Percentiles rank a stretch among this genome's conserved stretches.
Evolutionary conservation across 2,329 filamentous ascomycete genomes (phyloP).

Genomic region (Trichoderma atrobrunneum): DNA sequence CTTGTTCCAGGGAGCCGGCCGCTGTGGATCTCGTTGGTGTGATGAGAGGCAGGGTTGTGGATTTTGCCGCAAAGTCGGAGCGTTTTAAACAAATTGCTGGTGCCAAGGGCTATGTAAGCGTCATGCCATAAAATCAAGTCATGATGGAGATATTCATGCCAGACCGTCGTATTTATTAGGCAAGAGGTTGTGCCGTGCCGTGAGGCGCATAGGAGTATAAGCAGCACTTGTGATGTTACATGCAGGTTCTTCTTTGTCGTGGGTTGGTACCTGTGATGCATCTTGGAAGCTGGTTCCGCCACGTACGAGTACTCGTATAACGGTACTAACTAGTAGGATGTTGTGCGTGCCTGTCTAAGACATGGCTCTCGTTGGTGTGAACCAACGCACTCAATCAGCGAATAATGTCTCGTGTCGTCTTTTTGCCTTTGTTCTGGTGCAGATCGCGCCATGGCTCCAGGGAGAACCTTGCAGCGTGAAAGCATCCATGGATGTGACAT

Average conservation of each 20-base stretch:
- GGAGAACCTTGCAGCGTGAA: background rate
- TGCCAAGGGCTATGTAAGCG: background rate
- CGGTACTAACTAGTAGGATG: background rate
- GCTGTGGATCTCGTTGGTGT: background rate
- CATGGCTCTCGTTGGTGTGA: background rate
- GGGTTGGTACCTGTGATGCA: background rate
- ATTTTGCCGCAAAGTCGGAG: background rate
- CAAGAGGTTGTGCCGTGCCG: background rate
- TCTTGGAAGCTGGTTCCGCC: background rate
- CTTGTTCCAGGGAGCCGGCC: background rate
- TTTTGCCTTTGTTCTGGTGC: background rate
- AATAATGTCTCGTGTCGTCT: background rate
- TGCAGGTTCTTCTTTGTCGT: background rate
- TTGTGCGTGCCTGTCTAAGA: background rate
- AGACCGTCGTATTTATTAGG: background rate
- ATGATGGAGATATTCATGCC: background rate
- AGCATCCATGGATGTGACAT: background rate
- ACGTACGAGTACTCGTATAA: background rate
- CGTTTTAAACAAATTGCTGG: background rate
- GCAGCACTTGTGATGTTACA: background rate
- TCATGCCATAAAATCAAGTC: background rate
- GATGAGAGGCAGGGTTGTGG: conserved; percentile 6
- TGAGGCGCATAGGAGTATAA: background rate
- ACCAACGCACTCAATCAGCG: background rate
- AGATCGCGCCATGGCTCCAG: background rate